Percentiles rank a stretch among this genome's conserved stretches.
These are phyloP conservation scores for Penicillium sp. DNA, from an alignment of 2,329 filamentous ascomycete genomes.

Conservation along the genomic window DNA sequence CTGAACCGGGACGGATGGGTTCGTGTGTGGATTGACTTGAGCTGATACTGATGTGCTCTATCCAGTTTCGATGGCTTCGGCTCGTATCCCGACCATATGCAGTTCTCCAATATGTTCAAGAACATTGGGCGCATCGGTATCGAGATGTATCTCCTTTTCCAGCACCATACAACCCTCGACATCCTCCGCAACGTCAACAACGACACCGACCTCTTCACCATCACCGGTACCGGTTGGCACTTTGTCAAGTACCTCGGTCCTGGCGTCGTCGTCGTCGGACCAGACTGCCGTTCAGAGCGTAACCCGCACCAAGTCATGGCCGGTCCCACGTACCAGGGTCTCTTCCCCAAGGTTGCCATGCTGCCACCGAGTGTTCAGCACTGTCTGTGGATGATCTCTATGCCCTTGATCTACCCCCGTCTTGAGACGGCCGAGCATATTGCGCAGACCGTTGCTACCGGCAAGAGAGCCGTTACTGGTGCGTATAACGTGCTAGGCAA, in stretches of 20 bases:
- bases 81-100: constrained; percentile 98
- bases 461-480: constrained; percentile 95
- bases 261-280: constrained; percentile 84
- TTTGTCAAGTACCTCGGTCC: constrained; percentile 97
- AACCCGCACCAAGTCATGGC: constrained; percentile 92
- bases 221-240: constrained; percentile 97
- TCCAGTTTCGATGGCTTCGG: constrained; percentile 92
- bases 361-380: constrained; percentile 93
- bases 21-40: not conserved
- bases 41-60: constrained; percentile 21
- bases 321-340: constrained; percentile 93
- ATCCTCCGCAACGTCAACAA: constrained; percentile 87
- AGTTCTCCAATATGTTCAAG: constrained; percentile 96
- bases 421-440: constrained; percentile 91
- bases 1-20: too few relatives aligned
- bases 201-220: constrained; percentile 91
- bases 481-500: constrained; percentile 96
- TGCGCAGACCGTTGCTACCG: constrained; percentile 87
- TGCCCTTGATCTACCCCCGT: constrained; percentile 88
- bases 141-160: constrained; percentile 97
- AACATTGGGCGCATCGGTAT: constrained; percentile 95
- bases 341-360: constrained; percentile 93
- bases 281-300: constrained; percentile 89
- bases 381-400: constrained; percentile 93
- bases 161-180: constrained; percentile 95